phyloP scores from a whole-genome alignment of 176 grass and related monocot genomes.

The Zea mays region Zm-B73-REFERENCE-NAM-5.0 NC_050103.1:137385501-137386000 shows the following conservation, averaged over 20 bases:
- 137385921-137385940: neutral
- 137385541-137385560: slow-evolving; percentile 47
- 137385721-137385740: neutral
- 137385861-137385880: slow-evolving; percentile 9
- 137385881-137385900: neutral
- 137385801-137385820: slow-evolving; percentile 9
- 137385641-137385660: neutral
- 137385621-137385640: neutral
- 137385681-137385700: neutral
- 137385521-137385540: slow-evolving; percentile 49
- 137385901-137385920: neutral
- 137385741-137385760: too few relatives aligned
- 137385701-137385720: neutral
- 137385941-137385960: too few relatives aligned
- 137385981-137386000: neutral
- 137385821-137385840: slow-evolving; percentile 28
- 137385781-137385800: slow-evolving; percentile 17
- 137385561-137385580: slow-evolving; percentile 60
- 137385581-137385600: slow-evolving; percentile 47
- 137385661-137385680: too few relatives aligned
- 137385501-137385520: slow-evolving; percentile 37
- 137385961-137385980: slow-evolving; percentile 16
- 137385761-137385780: neutral
- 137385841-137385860: slow-evolving; percentile 3
- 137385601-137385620: slow-evolving; percentile 11